These are phyloP conservation scores for Syzygium aromaticum DNA, from an alignment of 345 rosid genomes.

Conservation along the genomic window DNA sequence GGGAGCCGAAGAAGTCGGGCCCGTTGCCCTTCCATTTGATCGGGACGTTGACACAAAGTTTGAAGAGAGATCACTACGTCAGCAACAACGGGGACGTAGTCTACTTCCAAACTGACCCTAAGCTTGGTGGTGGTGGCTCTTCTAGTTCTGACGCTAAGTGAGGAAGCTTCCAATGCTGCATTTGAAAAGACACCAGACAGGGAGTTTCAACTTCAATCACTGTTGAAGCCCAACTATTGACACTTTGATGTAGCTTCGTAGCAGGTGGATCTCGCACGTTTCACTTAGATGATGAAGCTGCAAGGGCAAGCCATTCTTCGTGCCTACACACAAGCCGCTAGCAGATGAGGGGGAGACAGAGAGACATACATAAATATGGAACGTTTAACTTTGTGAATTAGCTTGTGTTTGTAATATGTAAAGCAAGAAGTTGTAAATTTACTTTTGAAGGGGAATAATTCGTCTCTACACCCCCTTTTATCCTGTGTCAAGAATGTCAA, in stretches of 20 bases:
- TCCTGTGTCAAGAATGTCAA: neutral
- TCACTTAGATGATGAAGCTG: neutral
- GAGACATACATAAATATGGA: too few species aligned
- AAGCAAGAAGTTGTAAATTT: neutral
- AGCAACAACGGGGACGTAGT: constrained; percentile 64
- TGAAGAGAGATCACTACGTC: constrained; percentile 62
- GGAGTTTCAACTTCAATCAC: neutral
- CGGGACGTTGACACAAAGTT: constrained; percentile 34
- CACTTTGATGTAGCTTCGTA: neutral
- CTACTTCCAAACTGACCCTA: constrained; percentile 50
- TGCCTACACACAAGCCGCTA: neutral
- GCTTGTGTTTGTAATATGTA: neutral
- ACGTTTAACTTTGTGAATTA: too few species aligned
- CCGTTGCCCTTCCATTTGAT: constrained; percentile 62
- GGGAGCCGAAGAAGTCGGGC: constrained; percentile 62
- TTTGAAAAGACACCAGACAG: neutral
- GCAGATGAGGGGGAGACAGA: neutral
- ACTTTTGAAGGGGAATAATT: neutral
- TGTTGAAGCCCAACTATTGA: neutral
- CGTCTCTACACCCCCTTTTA: neutral
- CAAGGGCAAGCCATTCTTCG: neutral
- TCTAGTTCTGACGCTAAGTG: neutral
- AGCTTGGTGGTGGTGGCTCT: constrained; percentile 5
- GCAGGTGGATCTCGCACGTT: neutral
- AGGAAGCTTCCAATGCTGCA: neutral